Percentiles rank a stretch among this genome's conserved stretches.
These are phyloP conservation scores for Effrenium voratum DNA, from an alignment of 73 alveolate genomes.

Conservation along the genomic window DNA sequence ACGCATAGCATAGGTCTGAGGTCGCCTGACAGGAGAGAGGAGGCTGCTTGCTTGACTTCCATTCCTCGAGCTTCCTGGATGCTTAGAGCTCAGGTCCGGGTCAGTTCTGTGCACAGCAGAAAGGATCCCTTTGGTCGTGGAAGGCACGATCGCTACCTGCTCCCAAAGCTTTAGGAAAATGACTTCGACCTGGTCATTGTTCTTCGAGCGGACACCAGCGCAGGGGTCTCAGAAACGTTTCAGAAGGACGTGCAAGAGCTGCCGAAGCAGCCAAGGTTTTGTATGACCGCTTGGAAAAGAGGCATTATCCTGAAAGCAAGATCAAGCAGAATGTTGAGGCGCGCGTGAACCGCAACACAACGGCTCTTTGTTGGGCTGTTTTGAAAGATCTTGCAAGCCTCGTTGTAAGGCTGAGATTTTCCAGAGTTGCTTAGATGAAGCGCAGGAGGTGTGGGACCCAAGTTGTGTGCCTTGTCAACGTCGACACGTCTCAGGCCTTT, in stretches of 20 bases:
- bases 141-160: background rate
- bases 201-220: slow-evolving; percentile 79
- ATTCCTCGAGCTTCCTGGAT: slow-evolving; percentile 54
- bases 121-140: too few relatives aligned
- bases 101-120: background rate
- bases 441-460: slow-evolving; percentile 17
- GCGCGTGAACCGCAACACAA: background rate
- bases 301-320: slow-evolving; percentile 81
- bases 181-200: slow-evolving; percentile 83
- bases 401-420: slow-evolving; percentile 59
- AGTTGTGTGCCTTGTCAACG: background rate
- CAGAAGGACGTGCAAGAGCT: background rate
- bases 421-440: slow-evolving; percentile 81
- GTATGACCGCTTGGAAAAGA: slow-evolving; percentile 77
- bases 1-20: background rate
- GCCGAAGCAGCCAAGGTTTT: background rate
- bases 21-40: slow-evolving; percentile 47
- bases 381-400: background rate
- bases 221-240: background rate
- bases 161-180: background rate
- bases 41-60: slow-evolving; percentile 82
- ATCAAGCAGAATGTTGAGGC: slow-evolving; percentile 91
- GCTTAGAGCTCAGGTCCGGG: background rate
- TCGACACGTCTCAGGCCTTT: background rate
- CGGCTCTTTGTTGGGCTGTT: background rate